phyloP scores from a whole-genome alignment of 768 basidiomycete species.

The Collybia nuda region DNA sequence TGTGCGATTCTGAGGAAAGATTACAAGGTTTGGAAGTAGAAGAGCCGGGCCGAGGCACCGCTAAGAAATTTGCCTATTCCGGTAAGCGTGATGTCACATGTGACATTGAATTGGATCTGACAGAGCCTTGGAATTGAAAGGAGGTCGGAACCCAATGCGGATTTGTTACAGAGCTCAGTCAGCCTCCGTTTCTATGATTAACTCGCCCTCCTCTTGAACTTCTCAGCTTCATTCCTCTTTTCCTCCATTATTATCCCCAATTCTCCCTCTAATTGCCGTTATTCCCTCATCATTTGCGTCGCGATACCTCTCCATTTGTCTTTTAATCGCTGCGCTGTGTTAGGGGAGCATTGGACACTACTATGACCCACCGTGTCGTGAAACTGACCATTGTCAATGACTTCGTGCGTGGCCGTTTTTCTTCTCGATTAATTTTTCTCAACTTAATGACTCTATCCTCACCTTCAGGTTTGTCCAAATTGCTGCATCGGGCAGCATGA shows the following conservation, averaged over 20 bases:
- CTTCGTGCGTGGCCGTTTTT: slow-evolving; percentile 30
- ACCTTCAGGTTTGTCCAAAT: slow-evolving; percentile 44
- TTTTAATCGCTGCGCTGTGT: slow-evolving; percentile 4
- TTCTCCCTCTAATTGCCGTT: not conserved
- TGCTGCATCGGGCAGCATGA: slow-evolving; percentile 56
- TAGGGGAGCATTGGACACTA: slow-evolving; percentile 10
- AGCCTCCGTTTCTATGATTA: slow-evolving; percentile 26
- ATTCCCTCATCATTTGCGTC: not conserved
- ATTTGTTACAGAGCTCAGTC: slow-evolving; percentile 21
- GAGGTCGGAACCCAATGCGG: slow-evolving; percentile 10
- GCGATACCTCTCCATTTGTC: slow-evolving; percentile 6
- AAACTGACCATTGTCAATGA: slow-evolving; percentile 50
- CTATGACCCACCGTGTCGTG: slow-evolving; percentile 42
- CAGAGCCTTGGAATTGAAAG: slow-evolving; percentile 8
- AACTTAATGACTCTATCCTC: slow-evolving; percentile 4
- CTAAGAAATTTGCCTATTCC: no score
- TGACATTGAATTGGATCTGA: slow-evolving; percentile 5
- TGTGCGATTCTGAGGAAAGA: not conserved
- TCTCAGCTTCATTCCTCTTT: slow-evolving; percentile 9
- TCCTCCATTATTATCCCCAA: slow-evolving; percentile 9
- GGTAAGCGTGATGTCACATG: not conserved
- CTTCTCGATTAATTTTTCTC: not conserved
- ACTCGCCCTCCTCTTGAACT: slow-evolving; percentile 19
- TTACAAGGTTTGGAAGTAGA: no score
- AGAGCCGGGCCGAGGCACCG: no score